Evolutionary conservation across 805 yeast species (phyloP).

Genomic region (Tanozyma kutaoensis): DNA sequence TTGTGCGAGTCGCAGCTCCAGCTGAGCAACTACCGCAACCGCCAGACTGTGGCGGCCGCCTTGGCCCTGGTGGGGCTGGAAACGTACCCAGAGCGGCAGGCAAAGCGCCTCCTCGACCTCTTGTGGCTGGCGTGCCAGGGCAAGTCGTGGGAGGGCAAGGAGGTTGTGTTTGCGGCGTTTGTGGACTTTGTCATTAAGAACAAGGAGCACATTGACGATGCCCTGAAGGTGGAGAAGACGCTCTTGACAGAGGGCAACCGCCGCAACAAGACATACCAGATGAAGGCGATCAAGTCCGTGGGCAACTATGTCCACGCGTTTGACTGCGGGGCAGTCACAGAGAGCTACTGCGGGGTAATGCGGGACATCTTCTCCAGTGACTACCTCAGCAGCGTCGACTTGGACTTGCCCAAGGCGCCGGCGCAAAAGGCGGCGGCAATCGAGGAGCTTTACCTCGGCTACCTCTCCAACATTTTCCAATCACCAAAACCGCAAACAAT

Average conservation of each 20-base stretch:
- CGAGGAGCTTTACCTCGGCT: constrained; percentile 32
- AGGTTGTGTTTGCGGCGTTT: constrained; percentile 55
- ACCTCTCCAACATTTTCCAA: constrained; percentile 14
- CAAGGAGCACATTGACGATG: constrained; percentile 16
- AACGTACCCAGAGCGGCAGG: no score
- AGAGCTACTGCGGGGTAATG: constrained; percentile 23
- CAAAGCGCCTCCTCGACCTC: constrained; percentile 21
- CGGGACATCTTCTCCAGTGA: constrained; percentile 22
- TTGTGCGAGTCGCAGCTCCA: constrained; percentile 36
- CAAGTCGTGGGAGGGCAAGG: constrained; percentile 84
- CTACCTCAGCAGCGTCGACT: constrained; percentile 16
- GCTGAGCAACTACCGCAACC: constrained; percentile 46
- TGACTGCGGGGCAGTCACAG: constrained; percentile 19
- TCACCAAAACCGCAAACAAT: constrained; percentile 5
- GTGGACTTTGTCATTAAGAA: constrained; percentile 38
- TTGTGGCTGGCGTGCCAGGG: constrained; percentile 56
- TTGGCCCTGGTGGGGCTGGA: constrained; percentile 33
- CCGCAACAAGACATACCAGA: constrained; percentile 51
- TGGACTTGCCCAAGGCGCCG: constrained; percentile 6
- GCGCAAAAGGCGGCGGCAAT: constrained; percentile 12
- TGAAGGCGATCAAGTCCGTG: constrained; percentile 35
- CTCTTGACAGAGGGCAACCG: constrained; percentile 52
- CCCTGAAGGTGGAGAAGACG: constrained; percentile 25
- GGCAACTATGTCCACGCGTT: constrained; percentile 35
- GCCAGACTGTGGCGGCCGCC: constrained; percentile 60